Percentiles rank a stretch among this genome's conserved stretches.
Evolutionary conservation across 176 grass and related monocot species (phyloP).

Genomic region (Zea luxurians): DNA sequence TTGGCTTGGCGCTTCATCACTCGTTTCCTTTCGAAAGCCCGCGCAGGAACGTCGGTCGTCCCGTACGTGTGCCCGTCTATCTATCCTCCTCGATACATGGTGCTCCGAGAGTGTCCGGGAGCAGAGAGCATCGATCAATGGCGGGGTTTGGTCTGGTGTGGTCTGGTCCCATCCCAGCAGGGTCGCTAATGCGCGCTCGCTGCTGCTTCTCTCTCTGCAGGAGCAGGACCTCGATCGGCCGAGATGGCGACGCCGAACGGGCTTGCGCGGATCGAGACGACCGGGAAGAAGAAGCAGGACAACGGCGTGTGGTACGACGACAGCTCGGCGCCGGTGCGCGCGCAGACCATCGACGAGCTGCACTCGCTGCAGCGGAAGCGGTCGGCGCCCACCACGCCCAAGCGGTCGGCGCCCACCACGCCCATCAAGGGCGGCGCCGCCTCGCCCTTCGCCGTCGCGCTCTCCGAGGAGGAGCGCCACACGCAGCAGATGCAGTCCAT

Average conservation of each 20-base stretch:
- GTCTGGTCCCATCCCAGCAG: too few relatives aligned
- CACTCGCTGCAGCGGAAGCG: constrained; percentile 87
- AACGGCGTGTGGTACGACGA: constrained; percentile 97
- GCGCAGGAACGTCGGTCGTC: background rate
- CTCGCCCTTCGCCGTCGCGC: constrained; percentile 44
- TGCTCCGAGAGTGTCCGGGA: too few relatives aligned
- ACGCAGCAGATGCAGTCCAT: constrained; percentile 88
- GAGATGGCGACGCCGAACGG: constrained; percentile 56
- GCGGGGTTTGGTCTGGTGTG: background rate
- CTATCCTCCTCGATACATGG: too few relatives aligned
- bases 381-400: constrained; percentile 28
- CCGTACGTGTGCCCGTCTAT: constrained; percentile 26
- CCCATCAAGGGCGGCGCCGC: constrained; percentile 58
- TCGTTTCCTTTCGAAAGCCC: background rate
- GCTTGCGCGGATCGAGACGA: constrained; percentile 75
- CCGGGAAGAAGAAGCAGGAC: constrained; percentile 49
- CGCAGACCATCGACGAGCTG: constrained; percentile 95
- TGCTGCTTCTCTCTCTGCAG: background rate
- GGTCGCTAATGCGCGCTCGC: background rate
- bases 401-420: constrained; percentile 51
- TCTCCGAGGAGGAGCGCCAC: constrained; percentile 66
- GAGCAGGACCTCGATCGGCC: background rate
- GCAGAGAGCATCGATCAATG: constrained; percentile 9
- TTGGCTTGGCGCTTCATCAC: background rate
- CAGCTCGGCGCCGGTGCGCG: constrained; percentile 70